Evolutionary conservation across 257 asterid species (phyloP).

Genomic region (Primulina huaijiensis): DNA sequence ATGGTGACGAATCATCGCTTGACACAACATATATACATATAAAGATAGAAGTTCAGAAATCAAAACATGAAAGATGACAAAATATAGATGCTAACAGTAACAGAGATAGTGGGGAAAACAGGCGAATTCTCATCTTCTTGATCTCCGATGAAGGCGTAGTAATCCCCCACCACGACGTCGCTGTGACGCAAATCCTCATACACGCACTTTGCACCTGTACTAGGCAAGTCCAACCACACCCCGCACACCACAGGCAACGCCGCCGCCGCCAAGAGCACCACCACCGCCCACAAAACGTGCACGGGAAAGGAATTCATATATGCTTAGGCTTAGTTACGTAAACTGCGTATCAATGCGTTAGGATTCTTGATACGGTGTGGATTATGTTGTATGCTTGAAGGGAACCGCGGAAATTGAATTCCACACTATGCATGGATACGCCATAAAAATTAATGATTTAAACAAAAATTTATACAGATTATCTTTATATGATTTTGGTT

Average conservation of each 20-base stretch:
- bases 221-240: slow-evolving; percentile 72
- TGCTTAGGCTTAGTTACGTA: not conserved
- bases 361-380: too few species aligned
- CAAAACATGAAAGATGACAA: not conserved
- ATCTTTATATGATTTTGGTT: too few species aligned
- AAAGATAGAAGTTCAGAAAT: too few species aligned
- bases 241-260: slow-evolving; percentile 37
- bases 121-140: slow-evolving; percentile 39
- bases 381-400: too few species aligned
- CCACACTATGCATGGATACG: too few species aligned
- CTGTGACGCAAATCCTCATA: slow-evolving; percentile 65
- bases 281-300: not conserved
- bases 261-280: slow-evolving; percentile 22
- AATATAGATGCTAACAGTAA: slow-evolving; percentile 40
- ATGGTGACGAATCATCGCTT: too few species aligned
- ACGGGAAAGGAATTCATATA: not conserved
- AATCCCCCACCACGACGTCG: slow-evolving; percentile 78
- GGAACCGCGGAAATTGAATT: too few species aligned
- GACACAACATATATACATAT: too few species aligned
- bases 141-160: slow-evolving; percentile 55
- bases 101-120: slow-evolving; percentile 52
- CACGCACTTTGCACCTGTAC: slow-evolving; percentile 67
- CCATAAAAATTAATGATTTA: too few species aligned
- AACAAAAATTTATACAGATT: too few species aligned
- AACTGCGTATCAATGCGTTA: too few species aligned